A percentile compares a stretch with the other conserved stretches of the same genome.
phyloP scores from a whole-genome alignment of 2,329 filamentous ascomycete genomes.

The Calonectria crousiana region DNA sequence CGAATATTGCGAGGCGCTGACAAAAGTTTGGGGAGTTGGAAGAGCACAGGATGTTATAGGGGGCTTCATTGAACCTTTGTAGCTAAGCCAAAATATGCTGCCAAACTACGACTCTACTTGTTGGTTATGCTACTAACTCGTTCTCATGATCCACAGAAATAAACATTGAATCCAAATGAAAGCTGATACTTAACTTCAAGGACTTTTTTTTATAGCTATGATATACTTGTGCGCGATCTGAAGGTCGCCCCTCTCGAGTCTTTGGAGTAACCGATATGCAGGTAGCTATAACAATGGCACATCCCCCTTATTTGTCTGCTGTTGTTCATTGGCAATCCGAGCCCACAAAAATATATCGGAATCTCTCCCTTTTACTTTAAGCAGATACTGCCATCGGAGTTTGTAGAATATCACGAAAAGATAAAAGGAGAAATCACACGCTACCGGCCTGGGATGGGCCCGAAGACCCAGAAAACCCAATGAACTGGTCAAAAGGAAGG shows the following conservation, averaged over 20 bases:
- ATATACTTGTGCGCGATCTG: background rate
- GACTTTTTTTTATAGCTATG: background rate
- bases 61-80: background rate
- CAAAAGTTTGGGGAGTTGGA: conserved; percentile 6
- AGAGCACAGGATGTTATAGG: background rate
- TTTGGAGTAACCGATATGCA: background rate
- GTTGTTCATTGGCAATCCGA: no score
- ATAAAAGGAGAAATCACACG: background rate
- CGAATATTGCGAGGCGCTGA: background rate
- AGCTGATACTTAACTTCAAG: background rate
- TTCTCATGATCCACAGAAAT: background rate
- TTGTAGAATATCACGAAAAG: background rate
- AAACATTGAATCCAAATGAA: background rate
- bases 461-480: conserved; percentile 68
- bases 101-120: background rate
- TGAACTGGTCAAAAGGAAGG: conserved; percentile 66
- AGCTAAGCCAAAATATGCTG: background rate
- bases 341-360: background rate
- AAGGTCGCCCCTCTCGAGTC: background rate
- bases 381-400: background rate
- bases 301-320: background rate
- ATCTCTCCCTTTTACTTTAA: background rate
- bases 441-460: conserved; percentile 65
- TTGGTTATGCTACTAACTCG: background rate
- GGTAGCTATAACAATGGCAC: background rate